Evolutionary conservation across 2,329 filamentous ascomycete genomes (phyloP).

Genomic region (Tolypocladium endophyticum): DNA sequence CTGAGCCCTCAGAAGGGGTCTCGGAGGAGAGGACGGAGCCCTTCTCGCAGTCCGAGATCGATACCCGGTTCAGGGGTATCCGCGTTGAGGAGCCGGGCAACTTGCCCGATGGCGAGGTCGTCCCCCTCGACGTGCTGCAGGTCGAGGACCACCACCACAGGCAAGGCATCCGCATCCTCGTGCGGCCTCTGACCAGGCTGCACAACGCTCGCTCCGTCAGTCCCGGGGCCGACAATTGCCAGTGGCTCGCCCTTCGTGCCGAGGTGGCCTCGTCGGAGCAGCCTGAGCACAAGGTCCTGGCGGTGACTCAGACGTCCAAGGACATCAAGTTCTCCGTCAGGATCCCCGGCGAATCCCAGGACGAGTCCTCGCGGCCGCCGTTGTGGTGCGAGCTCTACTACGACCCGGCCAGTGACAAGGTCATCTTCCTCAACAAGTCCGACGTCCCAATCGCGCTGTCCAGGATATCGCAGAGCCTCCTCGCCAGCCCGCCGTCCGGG

Average conservation of each 20-base stretch:
- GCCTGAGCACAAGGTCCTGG: constrained; percentile 45
- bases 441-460: constrained; percentile 41
- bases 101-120: constrained; percentile 26
- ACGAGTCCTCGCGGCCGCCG: constrained; percentile 32
- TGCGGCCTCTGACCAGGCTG: constrained; percentile 42
- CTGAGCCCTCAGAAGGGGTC: constrained; percentile 24
- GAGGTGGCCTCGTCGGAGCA: constrained; percentile 41
- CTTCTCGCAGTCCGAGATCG: constrained; percentile 45
- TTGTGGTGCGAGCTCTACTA: constrained; percentile 53
- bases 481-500: constrained; percentile 27
- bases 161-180: constrained; percentile 46
- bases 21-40: constrained; percentile 47
- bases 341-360: constrained; percentile 37
- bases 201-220: constrained; percentile 43
- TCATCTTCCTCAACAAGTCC: constrained; percentile 45
- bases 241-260: constrained; percentile 45
- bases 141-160: constrained; percentile 42
- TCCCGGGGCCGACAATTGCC: constrained; percentile 44
- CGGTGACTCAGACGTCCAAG: constrained; percentile 48
- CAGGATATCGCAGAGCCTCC: constrained; percentile 29
- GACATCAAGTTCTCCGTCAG: constrained; percentile 51
- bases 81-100: constrained; percentile 31
- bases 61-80: constrained; percentile 35
- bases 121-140: constrained; percentile 43
- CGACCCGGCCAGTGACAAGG: constrained; percentile 46